These are phyloP conservation scores for Leccinum pachyderme DNA, from an alignment of 1,284 basidiomycete genomes.

Conservation along the genomic window DNA sequence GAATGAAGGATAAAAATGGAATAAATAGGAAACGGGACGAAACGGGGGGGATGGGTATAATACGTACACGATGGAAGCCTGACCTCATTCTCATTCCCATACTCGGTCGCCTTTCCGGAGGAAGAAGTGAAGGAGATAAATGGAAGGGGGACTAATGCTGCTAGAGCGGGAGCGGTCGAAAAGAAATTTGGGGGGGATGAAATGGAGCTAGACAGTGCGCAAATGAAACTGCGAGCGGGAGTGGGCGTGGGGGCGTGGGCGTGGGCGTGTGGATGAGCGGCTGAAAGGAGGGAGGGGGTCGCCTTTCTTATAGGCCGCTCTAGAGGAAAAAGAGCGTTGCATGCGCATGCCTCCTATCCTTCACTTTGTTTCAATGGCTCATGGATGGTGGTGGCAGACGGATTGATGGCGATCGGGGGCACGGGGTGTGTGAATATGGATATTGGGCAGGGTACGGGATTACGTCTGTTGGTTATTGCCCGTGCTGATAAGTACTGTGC, in stretches of 20 bases:
- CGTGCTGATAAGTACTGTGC: not conserved
- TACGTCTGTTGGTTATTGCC: conserved; percentile 17
- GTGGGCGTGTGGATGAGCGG: not conserved
- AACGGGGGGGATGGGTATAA: not conserved
- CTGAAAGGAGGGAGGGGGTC: not conserved
- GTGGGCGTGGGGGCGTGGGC: not conserved
- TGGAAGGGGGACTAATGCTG: not conserved
- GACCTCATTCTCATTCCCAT: conserved; percentile 16
- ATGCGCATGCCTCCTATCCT: not conserved
- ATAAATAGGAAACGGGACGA: not conserved
- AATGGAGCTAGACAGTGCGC: not conserved
- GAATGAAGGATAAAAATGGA: not conserved
- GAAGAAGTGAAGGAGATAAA: not conserved
- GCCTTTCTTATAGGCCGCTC: conserved; percentile 16
- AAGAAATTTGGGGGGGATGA: not conserved
- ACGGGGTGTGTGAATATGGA: conserved; percentile 6
- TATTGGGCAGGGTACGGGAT: conserved; percentile 5
- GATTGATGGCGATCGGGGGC: conserved; percentile 20
- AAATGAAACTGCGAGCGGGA: conserved; percentile 2
- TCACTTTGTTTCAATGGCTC: conserved; percentile 1
- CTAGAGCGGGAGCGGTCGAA: not conserved
- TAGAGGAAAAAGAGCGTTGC: conserved; percentile 12
- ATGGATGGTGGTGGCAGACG: conserved; percentile 3
- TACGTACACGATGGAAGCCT: not conserved
- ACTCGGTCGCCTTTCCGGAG: not conserved